Evolutionary conservation across 2,329 filamentous ascomycete species (phyloP).

Genomic region (Colletotrichum graminicola): DNA sequence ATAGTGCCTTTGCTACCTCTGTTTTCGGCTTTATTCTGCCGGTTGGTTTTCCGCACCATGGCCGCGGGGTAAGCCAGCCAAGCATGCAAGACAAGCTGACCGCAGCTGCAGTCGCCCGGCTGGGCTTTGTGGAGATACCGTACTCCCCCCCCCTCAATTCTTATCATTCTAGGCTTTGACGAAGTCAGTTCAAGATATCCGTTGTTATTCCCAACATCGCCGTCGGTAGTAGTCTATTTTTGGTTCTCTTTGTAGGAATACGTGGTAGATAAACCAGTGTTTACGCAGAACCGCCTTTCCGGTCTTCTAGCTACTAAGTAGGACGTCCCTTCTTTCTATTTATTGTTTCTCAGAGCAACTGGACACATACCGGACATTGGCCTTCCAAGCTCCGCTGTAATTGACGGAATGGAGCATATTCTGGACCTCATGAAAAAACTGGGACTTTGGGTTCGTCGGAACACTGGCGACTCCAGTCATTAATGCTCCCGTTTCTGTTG

Average conservation of each 20-base stretch:
- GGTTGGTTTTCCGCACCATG: slow-evolving; percentile 47
- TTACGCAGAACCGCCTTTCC: slow-evolving; percentile 47
- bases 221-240: slow-evolving; percentile 47
- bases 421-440: slow-evolving; percentile 52
- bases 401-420: slow-evolving; percentile 43
- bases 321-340: slow-evolving; percentile 49
- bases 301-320: slow-evolving; percentile 48
- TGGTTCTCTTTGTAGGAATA: slow-evolving; percentile 49
- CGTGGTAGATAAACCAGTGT: slow-evolving; percentile 40
- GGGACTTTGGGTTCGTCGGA: slow-evolving; percentile 54
- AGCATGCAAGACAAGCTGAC: slow-evolving; percentile 44
- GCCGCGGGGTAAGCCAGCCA: slow-evolving; percentile 28
- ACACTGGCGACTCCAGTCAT: slow-evolving; percentile 49
- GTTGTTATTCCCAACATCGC: slow-evolving; percentile 51
- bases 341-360: slow-evolving; percentile 47
- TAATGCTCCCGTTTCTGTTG: slow-evolving; percentile 48
- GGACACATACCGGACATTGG: slow-evolving; percentile 52
- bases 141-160: slow-evolving; percentile 57
- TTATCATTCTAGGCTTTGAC: slow-evolving; percentile 61
- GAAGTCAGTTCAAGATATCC: slow-evolving; percentile 56
- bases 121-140: slow-evolving; percentile 45
- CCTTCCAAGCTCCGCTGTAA: slow-evolving; percentile 47
- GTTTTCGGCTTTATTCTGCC: slow-evolving; percentile 48
- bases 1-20: slow-evolving; percentile 46
- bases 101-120: slow-evolving; percentile 19